Conservation (phyloP, 192 early-diverging fungal genomes). For the Backusella macrospora region DNA sequence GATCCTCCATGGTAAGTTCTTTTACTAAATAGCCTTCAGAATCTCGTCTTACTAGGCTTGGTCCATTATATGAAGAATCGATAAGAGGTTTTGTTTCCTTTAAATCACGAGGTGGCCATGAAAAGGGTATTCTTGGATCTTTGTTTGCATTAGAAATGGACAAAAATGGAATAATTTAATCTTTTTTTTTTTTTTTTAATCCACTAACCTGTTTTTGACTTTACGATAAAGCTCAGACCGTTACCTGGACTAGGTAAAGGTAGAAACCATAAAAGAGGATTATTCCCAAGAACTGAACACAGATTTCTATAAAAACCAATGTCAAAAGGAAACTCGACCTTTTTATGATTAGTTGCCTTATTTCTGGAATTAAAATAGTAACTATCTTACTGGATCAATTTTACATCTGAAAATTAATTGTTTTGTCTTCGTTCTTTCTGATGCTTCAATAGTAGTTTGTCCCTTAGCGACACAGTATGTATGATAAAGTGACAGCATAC, state of each 20-base stretch:
- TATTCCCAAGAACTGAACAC: constrained; percentile 67
- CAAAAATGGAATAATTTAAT: constrained; percentile 10
- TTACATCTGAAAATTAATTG: constrained; percentile 55
- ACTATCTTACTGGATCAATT: constrained; percentile 47
- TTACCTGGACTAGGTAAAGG: constrained; percentile 62
- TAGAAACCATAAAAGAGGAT: constrained; percentile 69
- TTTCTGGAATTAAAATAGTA: background rate
- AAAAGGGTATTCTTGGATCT: constrained; percentile 29
- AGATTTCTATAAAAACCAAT: constrained; percentile 75
- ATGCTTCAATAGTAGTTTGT: constrained; percentile 77
- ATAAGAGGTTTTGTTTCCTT: constrained; percentile 20
- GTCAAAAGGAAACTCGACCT: constrained; percentile 79
- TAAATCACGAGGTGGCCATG: constrained; percentile 40
- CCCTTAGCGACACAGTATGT: constrained; percentile 65
- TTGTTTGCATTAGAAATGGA: constrained; percentile 6
- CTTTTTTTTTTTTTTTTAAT: background rate
- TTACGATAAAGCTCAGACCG: constrained; percentile 69
- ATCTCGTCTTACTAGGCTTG: constrained; percentile 38
- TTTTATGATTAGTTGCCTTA: background rate
- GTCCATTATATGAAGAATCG: background rate
- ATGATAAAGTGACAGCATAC: constrained; percentile 67
- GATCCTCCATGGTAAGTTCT: constrained; percentile 38
- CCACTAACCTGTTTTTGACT: constrained; percentile 39
- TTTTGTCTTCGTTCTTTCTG: constrained; percentile 68
- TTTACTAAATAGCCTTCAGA: constrained; percentile 45